Evolutionary conservation across 1,284 basidiomycete genomes (phyloP), one percentile per base, ranked within the genome.

Genomic region (Phellopilus nigrolimitatus): DNA sequence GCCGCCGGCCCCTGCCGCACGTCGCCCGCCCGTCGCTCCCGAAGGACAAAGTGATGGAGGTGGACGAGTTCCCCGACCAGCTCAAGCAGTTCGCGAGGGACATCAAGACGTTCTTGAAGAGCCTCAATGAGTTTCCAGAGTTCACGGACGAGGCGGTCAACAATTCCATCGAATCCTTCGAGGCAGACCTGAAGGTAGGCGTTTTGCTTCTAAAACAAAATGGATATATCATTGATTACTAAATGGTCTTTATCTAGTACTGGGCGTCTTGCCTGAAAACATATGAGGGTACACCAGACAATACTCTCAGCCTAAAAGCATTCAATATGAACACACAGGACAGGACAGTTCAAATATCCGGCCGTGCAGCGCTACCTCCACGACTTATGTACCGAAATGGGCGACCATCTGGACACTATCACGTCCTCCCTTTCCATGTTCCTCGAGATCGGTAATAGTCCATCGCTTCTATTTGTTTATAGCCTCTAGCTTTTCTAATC

Each of bases 91-190:
- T 87, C 25, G 81, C 83, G 4, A 68, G 68, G 22, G 82, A 82
- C 53, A 75, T 87, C 12, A 75, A 71, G 27, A 80, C 76, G 0
- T 87, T 87, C 59, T 62, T 84, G 47, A 73, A 80, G 48, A 81
- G 79, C 56, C 64, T 87, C 50, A 85, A 86, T 55, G 83, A 87
- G 60, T 87, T 87, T 57, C 84, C 84, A 0, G 84, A 84, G 62
- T 84, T 85, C 57, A 80, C 76, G 33, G 82, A 87, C 49, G 83
- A 87, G 57, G 80, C 76, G 5, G 78, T 87, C 28, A 84, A 86
- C 61, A 70, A 76, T 1, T 82, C 81, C 1, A 82, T 86, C 47
- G 59, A 73, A 49, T 74, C 79, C 4, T 81, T 87, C 46, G 79
- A 84, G 61, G 77, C 76, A 0, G 84, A 88, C 62, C 67, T 88